Base-by-base conservation (phyloP, 108 stramenopile species). In the Nitzschia palea region DNA sequence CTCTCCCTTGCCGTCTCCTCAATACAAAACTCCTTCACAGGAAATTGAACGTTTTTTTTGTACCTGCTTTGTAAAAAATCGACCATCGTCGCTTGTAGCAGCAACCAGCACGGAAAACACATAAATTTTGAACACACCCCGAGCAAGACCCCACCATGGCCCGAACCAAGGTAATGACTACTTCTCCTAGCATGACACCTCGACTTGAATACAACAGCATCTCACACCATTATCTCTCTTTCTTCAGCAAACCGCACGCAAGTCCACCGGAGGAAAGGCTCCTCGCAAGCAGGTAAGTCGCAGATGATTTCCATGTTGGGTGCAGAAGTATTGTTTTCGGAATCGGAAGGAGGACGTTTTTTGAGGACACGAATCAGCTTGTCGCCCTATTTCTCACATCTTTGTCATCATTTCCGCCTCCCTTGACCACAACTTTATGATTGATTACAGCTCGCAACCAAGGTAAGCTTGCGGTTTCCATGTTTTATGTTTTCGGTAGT, bases 221-320 rank as follows among this genome's bases (percentile, higher is more conserved):
- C 59, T 64, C 23, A 35, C 51, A 33, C 25, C 0, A 44, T 29
- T 53, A 32, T 64, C 52, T 25, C 18, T 54, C 34, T 22, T 44
- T 66, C 33, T 22, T 27, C 31, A 94, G 79, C 95, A 98, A 78
- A 98, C 97, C 79, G 97, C 97, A 27, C 89, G 97, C 50, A 98
- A 96, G 78, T 95, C 93, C 68, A 98, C 97, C 68, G 97, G 97
- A 80, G 97, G 97, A 68, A 98, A 98, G 80, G 97, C 97, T 60
- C 97, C 94, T 50, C 90, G 91, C 54, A 92, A 93, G 79, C 90
- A 93, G 71, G 73, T 85, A 70, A 65, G 68, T 29, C 29, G n/a
- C 14, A 18, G 40, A 61, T 8, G 6, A 31, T 9, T 20, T 8
- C 28, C 15, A 6, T 9, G 8, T 18, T 34, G 10, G 28, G 56